Base-by-base conservation (phyloP, 148 eudicot genomes). In the Amaranthus palmeri region DNA sequence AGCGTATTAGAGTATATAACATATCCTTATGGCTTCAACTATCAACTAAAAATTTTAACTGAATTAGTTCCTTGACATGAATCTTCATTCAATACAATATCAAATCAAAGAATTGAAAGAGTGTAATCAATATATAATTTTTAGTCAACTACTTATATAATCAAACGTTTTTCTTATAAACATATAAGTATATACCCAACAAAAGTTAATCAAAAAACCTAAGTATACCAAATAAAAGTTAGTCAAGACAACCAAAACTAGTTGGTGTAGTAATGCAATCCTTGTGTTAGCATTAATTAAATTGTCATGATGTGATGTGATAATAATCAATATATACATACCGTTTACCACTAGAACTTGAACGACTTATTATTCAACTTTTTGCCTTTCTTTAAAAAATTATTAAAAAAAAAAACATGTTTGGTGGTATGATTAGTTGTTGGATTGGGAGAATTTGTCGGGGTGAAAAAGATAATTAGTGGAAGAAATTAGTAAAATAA, bases 381-480 rank as follows among this genome's bases (percentile, higher is more conserved):
- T 64, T 64, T 64, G 40, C 68, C n/a, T n/a, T 64, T 64, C 40
- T 45, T 45, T n/a, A 14, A 63, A 13, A 11, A 17, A 25, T 25
- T 2, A 58, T 57, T 17, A 18, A 57, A 2, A 7, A 57, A 17
- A 53, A 7, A 8, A 8, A 13, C 3, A 42, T 18, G 42, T 10
- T 57, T 1, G 4, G 25, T 3, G 63, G 43, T 4, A 46, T 10
- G 1, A 2, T 25, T 13, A 43, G 49, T 63, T 13, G 67, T 63
- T 63, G 67, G 25, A 43, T 63, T 13, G n/a, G 67, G 50, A 63
- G 67, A 63, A 63, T 43, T 63, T 45, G 67, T 63, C 67, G 50
- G 61, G 1, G 60, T 56, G 18, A 56, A 56, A 59, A 36, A 56
- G 2, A 11, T 11, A 7, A 15, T 41, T 61, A 47, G 65, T 41